Conservation (phyloP, 495 filamentous ascomycete species). For the Paragyromitra xinjiangensis region DNA sequence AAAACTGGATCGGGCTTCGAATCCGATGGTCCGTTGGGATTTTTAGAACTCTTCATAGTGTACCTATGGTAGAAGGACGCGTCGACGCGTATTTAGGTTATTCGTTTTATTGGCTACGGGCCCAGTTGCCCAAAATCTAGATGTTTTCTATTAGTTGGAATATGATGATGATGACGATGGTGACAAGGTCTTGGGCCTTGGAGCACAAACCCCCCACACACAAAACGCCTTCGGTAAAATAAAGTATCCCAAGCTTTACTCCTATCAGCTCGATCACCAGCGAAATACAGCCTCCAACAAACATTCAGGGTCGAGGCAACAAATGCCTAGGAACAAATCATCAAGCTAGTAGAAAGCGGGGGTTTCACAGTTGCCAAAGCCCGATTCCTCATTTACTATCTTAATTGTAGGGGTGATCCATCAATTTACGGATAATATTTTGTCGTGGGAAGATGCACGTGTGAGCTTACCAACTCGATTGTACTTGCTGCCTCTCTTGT, state of each 20-base stretch:
- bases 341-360: not conserved
- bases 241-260: not conserved
- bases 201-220: not conserved
- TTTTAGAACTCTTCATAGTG: not conserved
- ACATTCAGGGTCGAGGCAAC: not conserved
- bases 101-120: not conserved
- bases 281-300: not conserved
- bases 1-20: not conserved
- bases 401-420: not conserved
- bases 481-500: not conserved
- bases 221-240: not conserved
- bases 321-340: not conserved
- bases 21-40: not conserved
- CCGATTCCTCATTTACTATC: not conserved
- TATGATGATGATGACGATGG: not conserved
- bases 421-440: not conserved
- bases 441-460: not conserved
- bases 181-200: not conserved
- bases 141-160: not conserved
- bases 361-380: not conserved
- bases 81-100: not conserved
- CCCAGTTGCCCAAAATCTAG: not conserved
- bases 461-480: not conserved
- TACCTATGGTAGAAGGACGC: constrained; percentile 4
- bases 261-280: not conserved